phyloP scores from a whole-genome alignment of 768 basidiomycete genomes.

The Sutorius australiensis region DNA sequence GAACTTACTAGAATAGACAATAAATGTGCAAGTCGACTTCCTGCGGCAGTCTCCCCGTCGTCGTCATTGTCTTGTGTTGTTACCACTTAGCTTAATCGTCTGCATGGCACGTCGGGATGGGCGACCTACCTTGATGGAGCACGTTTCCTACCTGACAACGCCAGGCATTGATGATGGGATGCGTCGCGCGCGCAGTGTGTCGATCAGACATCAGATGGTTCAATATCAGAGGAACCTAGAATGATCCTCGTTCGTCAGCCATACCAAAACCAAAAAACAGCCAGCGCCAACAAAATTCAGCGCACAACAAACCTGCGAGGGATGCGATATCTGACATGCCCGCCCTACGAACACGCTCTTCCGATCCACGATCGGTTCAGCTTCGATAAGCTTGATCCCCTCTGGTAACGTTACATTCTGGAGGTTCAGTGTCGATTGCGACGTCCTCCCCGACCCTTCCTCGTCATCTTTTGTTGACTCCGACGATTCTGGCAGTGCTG shows the following conservation, averaged over 20 bases:
- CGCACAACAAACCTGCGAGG: conserved; percentile 53
- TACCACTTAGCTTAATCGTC: not conserved
- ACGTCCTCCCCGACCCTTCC: not conserved
- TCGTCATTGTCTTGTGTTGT: conserved; percentile 78
- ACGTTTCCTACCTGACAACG: conserved; percentile 64
- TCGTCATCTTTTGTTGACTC: conserved; percentile 3
- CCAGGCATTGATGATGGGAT: conserved; percentile 82
- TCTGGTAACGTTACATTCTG: conserved; percentile 41
- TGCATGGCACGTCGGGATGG: not conserved
- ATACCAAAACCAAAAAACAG: not conserved
- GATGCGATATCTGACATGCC: conserved; percentile 75
- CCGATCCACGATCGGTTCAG: conserved; percentile 81
- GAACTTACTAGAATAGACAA: conserved; percentile 71
- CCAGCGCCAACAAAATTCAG: not conserved
- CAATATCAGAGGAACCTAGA: conserved; percentile 66
- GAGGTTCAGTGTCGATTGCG: not conserved
- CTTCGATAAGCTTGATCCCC: conserved; percentile 62
- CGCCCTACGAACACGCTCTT: conserved; percentile 85
- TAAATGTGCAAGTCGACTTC: conserved; percentile 84
- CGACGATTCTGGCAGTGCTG: conserved; percentile 5
- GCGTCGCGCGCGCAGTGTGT: conserved; percentile 69
- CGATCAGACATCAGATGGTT: conserved; percentile 66
- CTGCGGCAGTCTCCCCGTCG: conserved; percentile 91
- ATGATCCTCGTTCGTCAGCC: not conserved
- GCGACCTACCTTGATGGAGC: conserved; percentile 65